Percentiles rank a stretch among this genome's conserved stretches.
Evolutionary conservation across 257 asterid species (phyloP).

Genomic region (Fraxinus pennsylvanica): DNA sequence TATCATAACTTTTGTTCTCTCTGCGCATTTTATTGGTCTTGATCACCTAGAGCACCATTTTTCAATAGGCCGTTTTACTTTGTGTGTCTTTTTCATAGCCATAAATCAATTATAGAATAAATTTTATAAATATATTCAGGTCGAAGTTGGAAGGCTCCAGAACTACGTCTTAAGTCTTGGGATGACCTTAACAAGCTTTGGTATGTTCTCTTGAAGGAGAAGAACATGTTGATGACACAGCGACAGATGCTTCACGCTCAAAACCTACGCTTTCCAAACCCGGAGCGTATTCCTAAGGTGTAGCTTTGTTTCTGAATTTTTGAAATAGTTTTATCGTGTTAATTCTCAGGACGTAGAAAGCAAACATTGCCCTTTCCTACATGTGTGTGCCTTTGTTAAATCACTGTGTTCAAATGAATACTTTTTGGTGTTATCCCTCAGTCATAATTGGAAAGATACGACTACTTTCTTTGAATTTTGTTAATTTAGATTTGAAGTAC

Average conservation of each 20-base stretch:
- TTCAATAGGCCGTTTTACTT: neutral
- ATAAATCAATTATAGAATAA: neutral
- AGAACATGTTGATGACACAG: constrained; percentile 91
- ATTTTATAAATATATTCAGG: constrained; percentile 43
- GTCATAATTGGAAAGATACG: too few relatives aligned
- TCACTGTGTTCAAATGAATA: neutral
- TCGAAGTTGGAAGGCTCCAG: constrained; percentile 94
- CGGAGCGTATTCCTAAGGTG: constrained; percentile 91
- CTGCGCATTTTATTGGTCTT: neutral
- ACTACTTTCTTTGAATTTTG: too few relatives aligned
- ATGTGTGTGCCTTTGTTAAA: neutral
- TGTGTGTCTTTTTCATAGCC: neutral
- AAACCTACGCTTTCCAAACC: constrained; percentile 71
- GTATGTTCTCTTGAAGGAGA: constrained; percentile 86
- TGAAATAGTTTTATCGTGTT: neutral
- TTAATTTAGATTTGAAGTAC: too few relatives aligned
- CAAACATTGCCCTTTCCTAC: neutral
- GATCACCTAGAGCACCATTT: neutral
- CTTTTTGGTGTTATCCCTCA: too few relatives aligned
- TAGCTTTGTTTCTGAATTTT: constrained; percentile 11
- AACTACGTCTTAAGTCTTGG: constrained; percentile 96
- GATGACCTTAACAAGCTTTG: constrained; percentile 91
- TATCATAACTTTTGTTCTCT: neutral
- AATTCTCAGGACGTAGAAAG: neutral
- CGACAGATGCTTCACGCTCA: constrained; percentile 92